Conservation (phyloP, 495 filamentous ascomycete genomes). For the Bacidia gigantensis region DNA sequence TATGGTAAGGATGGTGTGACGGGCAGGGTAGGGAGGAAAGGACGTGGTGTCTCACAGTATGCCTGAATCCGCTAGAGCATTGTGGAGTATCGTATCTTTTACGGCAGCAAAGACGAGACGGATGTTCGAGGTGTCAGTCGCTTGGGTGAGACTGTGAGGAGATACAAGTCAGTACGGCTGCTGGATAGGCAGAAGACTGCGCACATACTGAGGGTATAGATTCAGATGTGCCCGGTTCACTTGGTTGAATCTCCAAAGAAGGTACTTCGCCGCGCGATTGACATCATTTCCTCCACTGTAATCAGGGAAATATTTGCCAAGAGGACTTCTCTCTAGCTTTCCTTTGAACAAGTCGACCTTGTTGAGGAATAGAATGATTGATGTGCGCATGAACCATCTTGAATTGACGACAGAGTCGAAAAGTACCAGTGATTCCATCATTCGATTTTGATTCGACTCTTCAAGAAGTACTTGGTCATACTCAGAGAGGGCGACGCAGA, state of each 20-base stretch:
- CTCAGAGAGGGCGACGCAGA: slow-evolving; percentile 95
- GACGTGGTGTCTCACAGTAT: slow-evolving; percentile 52
- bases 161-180: slow-evolving; percentile 9
- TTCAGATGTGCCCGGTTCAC: slow-evolving; percentile 94
- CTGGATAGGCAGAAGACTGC: background rate
- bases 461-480: slow-evolving; percentile 95
- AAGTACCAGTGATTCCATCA: slow-evolving; percentile 96
- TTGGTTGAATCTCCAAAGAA: slow-evolving; percentile 97
- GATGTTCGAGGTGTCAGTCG: slow-evolving; percentile 96
- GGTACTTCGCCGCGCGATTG: slow-evolving; percentile 92
- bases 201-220: slow-evolving; percentile 90
- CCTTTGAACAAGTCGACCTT: slow-evolving; percentile 97
- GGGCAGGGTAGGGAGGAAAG: background rate
- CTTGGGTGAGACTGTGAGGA: slow-evolving; percentile 72
- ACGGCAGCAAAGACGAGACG: slow-evolving; percentile 95
- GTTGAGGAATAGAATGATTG: slow-evolving; percentile 95
- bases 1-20: background rate
- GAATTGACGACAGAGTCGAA: slow-evolving; percentile 99
- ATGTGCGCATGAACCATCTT: slow-evolving; percentile 96
- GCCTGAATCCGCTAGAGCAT: slow-evolving; percentile 93
- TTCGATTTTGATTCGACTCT: slow-evolving; percentile 97
- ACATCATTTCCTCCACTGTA: slow-evolving; percentile 96
- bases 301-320: slow-evolving; percentile 92
- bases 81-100: slow-evolving; percentile 97
- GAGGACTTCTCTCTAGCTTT: slow-evolving; percentile 76